Conservation (phyloP, 371 early-diverging fungal genomes). For the Conidiobolus incongruus region DNA sequence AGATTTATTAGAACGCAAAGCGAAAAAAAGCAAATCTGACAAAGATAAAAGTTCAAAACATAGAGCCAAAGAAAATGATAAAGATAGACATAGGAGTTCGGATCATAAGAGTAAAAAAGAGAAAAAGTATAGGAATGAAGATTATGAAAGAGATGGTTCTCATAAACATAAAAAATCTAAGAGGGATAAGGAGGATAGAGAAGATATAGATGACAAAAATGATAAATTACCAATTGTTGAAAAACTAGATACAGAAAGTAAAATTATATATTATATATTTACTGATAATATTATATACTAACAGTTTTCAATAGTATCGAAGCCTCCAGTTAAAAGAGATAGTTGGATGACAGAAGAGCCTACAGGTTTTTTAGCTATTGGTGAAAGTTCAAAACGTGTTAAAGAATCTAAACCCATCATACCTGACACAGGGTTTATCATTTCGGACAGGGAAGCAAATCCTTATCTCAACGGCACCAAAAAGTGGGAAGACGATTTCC, state of each 20-base stretch:
- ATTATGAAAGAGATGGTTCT: background rate
- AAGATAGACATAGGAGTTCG: background rate
- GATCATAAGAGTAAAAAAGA: background rate
- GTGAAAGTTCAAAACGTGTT: no score
- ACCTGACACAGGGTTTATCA: background rate
- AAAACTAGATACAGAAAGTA: no score
- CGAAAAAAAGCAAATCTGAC: background rate
- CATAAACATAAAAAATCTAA: background rate
- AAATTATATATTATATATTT: no score
- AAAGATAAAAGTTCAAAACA: background rate
- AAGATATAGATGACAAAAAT: background rate
- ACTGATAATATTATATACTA: no score
- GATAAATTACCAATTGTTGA: no score
- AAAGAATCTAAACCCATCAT: background rate
- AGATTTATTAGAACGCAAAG: background rate
- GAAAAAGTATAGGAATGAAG: background rate
- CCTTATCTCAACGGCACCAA: background rate
- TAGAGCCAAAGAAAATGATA: background rate
- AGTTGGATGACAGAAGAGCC: no score
- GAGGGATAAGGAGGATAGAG: background rate
- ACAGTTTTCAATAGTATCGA: no score
- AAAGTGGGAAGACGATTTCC: background rate
- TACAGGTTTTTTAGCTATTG: no score
- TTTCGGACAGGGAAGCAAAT: background rate
- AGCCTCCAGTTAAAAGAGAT: no score